Evolutionary conservation across 306 rosid species (phyloP).

Genomic region (Cucumis hystrix): DNA sequence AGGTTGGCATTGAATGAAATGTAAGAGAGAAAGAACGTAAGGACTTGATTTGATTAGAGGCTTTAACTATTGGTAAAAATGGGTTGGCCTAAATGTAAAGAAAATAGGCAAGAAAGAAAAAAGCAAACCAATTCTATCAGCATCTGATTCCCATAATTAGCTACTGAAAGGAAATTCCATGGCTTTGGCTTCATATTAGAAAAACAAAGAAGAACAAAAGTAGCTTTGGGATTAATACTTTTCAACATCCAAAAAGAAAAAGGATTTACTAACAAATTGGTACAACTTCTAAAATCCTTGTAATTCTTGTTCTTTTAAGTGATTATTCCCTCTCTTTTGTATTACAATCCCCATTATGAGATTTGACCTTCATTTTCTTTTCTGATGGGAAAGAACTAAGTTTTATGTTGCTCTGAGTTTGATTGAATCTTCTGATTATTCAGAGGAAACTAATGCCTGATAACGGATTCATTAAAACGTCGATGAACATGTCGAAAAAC

Average conservation of each 20-base stretch:
- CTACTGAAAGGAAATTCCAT: neutral
- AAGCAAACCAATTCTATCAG: neutral
- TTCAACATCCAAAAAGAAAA: neutral
- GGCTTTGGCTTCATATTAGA: neutral
- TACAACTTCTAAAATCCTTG: neutral
- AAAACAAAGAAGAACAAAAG: neutral
- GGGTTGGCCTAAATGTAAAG: constrained; percentile 1
- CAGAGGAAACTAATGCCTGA: neutral
- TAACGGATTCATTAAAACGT: neutral
- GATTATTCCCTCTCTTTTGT: neutral
- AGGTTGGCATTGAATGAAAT: neutral
- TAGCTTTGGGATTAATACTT: neutral
- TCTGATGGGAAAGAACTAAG: neutral
- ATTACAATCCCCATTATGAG: neutral
- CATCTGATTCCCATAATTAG: neutral
- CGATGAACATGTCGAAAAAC: neutral
- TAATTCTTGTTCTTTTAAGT: neutral
- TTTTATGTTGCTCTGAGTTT: neutral
- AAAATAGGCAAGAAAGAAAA: neutral
- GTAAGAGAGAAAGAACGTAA: neutral
- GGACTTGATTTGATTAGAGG: neutral
- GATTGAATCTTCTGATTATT: neutral
- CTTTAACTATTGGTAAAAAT: neutral
- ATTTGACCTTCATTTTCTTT: neutral
- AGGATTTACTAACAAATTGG: neutral